Evolutionary conservation across 805 yeast genomes (phyloP).

Genomic region (Candida lessepsii): DNA sequence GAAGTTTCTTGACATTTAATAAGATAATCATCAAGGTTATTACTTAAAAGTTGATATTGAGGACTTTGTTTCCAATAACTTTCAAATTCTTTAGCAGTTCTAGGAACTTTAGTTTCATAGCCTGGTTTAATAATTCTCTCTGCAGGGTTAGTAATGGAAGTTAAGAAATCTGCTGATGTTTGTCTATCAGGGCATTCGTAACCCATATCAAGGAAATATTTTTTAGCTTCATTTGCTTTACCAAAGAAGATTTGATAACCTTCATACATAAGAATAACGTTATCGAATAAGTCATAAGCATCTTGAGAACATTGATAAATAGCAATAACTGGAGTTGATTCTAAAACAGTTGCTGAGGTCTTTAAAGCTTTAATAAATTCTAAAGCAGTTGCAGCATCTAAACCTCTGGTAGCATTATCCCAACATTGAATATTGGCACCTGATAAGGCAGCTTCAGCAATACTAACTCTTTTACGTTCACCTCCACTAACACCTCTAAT

Average conservation of each 20-base stretch:
- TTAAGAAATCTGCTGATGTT: constrained; percentile 65
- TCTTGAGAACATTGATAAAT: constrained; percentile 51
- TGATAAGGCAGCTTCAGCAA: constrained; percentile 70
- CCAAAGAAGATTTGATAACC: constrained; percentile 49
- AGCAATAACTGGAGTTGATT: constrained; percentile 55
- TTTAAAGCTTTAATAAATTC: constrained; percentile 69
- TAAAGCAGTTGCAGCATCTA: constrained; percentile 80
- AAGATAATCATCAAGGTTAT: constrained; percentile 44
- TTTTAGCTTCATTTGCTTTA: constrained; percentile 40
- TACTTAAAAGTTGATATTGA: constrained; percentile 41
- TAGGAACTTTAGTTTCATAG: constrained; percentile 50
- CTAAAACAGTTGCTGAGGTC: constrained; percentile 58
- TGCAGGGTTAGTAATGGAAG: constrained; percentile 63
- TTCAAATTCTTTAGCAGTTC: constrained; percentile 59
- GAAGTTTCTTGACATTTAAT: constrained; percentile 18
- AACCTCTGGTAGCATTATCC: constrained; percentile 82
- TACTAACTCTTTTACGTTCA: constrained; percentile 80
- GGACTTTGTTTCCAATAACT: constrained; percentile 58
- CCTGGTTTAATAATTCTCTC: constrained; percentile 54
- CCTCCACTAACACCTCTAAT: constrained; percentile 81
- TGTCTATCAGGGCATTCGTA: constrained; percentile 59
- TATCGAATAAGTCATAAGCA: constrained; percentile 48
- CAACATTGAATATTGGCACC: constrained; percentile 54
- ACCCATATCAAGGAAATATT: constrained; percentile 58
- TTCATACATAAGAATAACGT: constrained; percentile 44